Evolutionary conservation across 441 rosid genomes (phyloP).

Genomic region (Arabidopsis hybrid): DNA sequence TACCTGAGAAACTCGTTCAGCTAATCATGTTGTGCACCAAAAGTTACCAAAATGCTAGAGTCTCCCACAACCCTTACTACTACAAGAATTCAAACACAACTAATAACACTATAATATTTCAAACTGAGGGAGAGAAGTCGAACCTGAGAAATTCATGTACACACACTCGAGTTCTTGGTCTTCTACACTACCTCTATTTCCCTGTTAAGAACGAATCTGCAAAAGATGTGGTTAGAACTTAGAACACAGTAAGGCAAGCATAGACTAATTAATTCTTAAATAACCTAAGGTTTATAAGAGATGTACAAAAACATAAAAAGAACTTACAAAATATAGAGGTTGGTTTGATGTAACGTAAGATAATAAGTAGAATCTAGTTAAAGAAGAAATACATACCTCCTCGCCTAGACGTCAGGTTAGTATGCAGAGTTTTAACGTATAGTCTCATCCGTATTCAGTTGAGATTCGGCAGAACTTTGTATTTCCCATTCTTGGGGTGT

Average conservation of each 20-base stretch:
- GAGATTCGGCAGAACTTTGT: too few species aligned
- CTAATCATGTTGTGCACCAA: background rate
- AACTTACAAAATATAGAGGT: background rate
- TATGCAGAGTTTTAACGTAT: background rate
- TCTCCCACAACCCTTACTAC: background rate
- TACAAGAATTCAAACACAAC: background rate
- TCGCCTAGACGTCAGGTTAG: background rate
- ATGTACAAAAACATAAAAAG: too few species aligned
- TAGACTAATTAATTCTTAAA: too few species aligned
- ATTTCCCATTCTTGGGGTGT: too few species aligned
- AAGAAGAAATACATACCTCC: background rate
- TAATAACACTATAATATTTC: background rate
- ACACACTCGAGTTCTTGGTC: background rate
- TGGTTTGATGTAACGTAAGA: too few species aligned
- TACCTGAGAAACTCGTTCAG: background rate
- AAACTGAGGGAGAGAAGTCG: background rate
- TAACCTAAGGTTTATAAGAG: too few species aligned
- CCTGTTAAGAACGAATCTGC: background rate
- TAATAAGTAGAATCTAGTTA: background rate
- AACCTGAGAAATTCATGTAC: slow-evolving; percentile 1
- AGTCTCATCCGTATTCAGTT: background rate
- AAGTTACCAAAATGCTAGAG: background rate
- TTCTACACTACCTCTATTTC: background rate
- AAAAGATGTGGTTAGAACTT: background rate
- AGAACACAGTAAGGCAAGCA: background rate